Evolutionary conservation across 305 asterid species (phyloP), one percentile per base, ranked within the genome.

Genomic region (Stenogyne calaminthoides): DNA sequence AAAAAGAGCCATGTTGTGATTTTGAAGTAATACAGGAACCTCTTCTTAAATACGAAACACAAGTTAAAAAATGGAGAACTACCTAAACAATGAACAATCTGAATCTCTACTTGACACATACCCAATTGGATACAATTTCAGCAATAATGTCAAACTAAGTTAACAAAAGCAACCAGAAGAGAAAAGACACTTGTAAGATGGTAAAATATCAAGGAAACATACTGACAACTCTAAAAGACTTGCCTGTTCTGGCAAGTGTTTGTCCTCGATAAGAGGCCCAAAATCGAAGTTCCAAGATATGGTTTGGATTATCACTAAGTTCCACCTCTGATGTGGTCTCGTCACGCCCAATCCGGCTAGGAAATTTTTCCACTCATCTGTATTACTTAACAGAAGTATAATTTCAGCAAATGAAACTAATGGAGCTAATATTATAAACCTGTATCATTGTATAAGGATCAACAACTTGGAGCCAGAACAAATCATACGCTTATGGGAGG

Each of bases 261-360:
- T 94, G 99, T 67, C 97, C 99, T 62, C 98, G 88, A 76, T 90
- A 94, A 46, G 99, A 94, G 63, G 99, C 99, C 99, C 99, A 94
- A 79, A 91, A 92, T 74, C 97, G 89, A 72, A 94, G 87, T 78
- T 94, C 99, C 81, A 90, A 95, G 73, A 90, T 94, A 77, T 94
- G 96, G 70, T 75, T 82, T 55, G 97, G 91, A 82, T 89, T 83
- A 84, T 91, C 94, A 73, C 82, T 74, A 70, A 91, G 96, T 63
- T 91, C 97, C 57, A 60, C 67, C 76, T 91, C 98, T 37, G 95
- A 80, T 74, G 93, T 46, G 76, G 83, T 83, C 83, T 91, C 98
- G 51, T 91, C 93, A 73, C 95, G 97, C 55, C 96, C 97, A 70
- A 94, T 91, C 75, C 98, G 90, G 92, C 84, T 78, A 94, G 96